Base-by-base conservation (phyloP, 371 early-diverging fungal genomes). In the Rhizopus sp. region DNA sequence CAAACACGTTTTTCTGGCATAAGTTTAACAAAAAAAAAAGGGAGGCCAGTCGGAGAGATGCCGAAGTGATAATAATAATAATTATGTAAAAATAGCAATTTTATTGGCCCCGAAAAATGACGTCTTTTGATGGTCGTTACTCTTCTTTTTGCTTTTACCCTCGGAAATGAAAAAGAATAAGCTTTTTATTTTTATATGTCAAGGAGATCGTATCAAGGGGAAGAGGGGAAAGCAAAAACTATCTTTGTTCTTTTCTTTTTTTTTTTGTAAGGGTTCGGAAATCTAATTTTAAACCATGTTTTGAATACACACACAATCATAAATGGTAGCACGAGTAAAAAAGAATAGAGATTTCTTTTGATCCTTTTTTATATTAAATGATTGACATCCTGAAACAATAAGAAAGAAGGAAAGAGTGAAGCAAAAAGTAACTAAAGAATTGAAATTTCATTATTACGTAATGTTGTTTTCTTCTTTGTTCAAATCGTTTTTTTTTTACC, bases 1-100 rank as follows among this genome's bases (percentile, higher is more conserved):
- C 55, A 39, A n/a, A 69, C 62, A 38, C 60, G 64, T 32, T 51
- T 59, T 38, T 30, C 32, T n/a, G 38, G 50, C 45, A 49, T 49
- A 7, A 7, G 7, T 15, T 7, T 42, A 33, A 49, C 33, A 49
- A 49, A 49, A 30, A 49, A 49, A n/a, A 30, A 48, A 48, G 30
- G 13, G 13, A 32, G 32, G 39, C 53, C 53, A 16, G 54, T 61
- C 62, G 62, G 62, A 62, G 57, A 50, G 51, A 56, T 50, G 44
- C 62, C 62, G 62, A 62, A 51, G 52, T 34, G 32, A 31, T 39
- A 41, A 32, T 38, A 38, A 41, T 53, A 30, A 41, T 51, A 30
- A 42, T 44, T 13, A 23, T 44, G 44, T 54, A 54, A 53, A 53
- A 41, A 40, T 30, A 35, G 32, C 8, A 32, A 45, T 38, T 42